Conservation (phyloP, 768 basidiomycete genomes). For the Kwoniella heveanensis region DNA sequence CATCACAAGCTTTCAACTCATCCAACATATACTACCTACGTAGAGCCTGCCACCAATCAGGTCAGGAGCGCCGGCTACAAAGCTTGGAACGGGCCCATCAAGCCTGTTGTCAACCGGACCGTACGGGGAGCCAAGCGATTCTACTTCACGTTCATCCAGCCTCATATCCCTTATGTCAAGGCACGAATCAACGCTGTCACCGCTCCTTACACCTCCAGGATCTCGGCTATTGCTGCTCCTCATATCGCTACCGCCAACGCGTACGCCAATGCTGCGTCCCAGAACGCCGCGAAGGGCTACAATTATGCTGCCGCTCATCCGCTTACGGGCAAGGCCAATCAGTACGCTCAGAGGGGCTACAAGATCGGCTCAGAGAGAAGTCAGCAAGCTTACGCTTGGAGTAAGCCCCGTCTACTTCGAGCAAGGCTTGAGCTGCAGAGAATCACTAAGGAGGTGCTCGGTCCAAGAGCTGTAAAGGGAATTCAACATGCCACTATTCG, state of each 20-base stretch:
- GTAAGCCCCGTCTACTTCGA: slow-evolving; percentile 35
- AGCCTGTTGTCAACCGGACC: slow-evolving; percentile 29
- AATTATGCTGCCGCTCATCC: slow-evolving; percentile 37
- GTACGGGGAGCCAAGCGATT: slow-evolving; percentile 31
- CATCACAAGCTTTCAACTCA: slow-evolving; percentile 15
- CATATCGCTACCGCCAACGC: slow-evolving; percentile 30
- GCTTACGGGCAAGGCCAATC: slow-evolving; percentile 29
- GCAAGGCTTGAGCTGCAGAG: slow-evolving; percentile 25
- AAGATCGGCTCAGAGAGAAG: slow-evolving; percentile 22
- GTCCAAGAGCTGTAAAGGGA: slow-evolving; percentile 30
- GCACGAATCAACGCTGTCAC: slow-evolving; percentile 29
- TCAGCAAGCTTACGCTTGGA: slow-evolving; percentile 33
- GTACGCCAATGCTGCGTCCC: slow-evolving; percentile 19
- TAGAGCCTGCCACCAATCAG: slow-evolving; percentile 28
- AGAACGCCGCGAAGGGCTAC: slow-evolving; percentile 25
- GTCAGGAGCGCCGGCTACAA: not conserved
- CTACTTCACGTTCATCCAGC: slow-evolving; percentile 45
- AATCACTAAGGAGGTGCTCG: slow-evolving; percentile 34
- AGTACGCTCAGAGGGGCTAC: slow-evolving; percentile 30
- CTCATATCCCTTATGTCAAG: slow-evolving; percentile 38
- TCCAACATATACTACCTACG: slow-evolving; percentile 31
- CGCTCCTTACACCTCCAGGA: slow-evolving; percentile 36
- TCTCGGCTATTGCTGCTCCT: slow-evolving; percentile 29
- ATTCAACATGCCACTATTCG: slow-evolving; percentile 23
- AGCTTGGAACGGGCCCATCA: slow-evolving; percentile 32